These are phyloP conservation scores for Botrytis squamosa DNA, from an alignment of 2,329 filamentous ascomycete genomes.

Conservation along the genomic window DNA sequence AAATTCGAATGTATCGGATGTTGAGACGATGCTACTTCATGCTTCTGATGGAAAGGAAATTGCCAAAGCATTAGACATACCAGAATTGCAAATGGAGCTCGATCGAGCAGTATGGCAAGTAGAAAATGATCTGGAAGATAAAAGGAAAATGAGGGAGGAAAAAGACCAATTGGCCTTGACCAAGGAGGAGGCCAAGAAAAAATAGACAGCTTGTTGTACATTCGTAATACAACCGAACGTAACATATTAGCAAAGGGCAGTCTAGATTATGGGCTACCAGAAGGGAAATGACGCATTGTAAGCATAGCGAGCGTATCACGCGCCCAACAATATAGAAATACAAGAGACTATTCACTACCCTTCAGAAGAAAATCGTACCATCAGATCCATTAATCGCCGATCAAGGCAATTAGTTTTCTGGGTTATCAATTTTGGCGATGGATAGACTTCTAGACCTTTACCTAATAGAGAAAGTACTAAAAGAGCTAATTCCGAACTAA, in stretches of 20 bases:
- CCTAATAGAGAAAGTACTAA: conserved; percentile 15
- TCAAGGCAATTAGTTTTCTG: conserved; percentile 2
- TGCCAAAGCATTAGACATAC: conserved; percentile 62
- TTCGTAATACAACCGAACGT: conserved; percentile 1
- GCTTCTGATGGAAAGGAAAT: conserved; percentile 56
- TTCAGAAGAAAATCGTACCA: background rate
- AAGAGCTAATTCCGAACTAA: conserved; percentile 17
- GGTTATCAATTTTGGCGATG: background rate
- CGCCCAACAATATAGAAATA: conserved; percentile 9
- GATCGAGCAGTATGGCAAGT: conserved; percentile 77
- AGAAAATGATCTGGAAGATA: conserved; percentile 42
- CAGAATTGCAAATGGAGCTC: conserved; percentile 69
- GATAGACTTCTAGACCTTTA: background rate
- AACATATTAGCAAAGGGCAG: background rate
- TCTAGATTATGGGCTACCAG: conserved; percentile 2
- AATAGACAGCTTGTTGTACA: conserved; percentile 20
- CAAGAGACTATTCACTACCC: conserved; percentile 4
- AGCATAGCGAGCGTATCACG: conserved; percentile 6
- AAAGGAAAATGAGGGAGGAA: conserved; percentile 33
- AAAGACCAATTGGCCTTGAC: conserved; percentile 28
- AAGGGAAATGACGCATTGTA: conserved; percentile 16
- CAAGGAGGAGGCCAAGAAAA: conserved; percentile 27
- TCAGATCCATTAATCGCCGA: background rate
- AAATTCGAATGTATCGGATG: conserved; percentile 29
- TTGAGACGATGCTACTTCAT: conserved; percentile 46